Evolutionary conservation across 139 green algal species (phyloP).

Genomic region (Coelastrella sp.): DNA sequence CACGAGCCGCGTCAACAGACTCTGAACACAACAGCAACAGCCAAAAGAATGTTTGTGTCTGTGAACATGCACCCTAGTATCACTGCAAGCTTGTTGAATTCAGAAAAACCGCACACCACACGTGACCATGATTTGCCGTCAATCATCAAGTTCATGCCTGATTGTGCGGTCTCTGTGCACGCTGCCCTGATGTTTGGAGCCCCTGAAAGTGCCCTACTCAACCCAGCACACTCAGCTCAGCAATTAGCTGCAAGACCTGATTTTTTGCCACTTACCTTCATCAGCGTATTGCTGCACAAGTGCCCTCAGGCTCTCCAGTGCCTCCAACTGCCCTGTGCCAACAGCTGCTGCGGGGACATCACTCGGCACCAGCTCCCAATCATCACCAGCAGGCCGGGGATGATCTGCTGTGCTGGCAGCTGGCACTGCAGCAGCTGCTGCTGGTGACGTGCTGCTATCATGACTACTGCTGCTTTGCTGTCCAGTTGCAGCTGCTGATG

Average conservation of each 20-base stretch:
- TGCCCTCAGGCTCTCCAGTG: background rate
- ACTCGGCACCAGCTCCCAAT: slow-evolving; percentile 41
- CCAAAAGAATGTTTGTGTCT: background rate
- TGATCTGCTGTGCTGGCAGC: background rate
- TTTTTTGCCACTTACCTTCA: background rate
- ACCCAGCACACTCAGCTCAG: background rate
- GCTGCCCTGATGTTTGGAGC: no score
- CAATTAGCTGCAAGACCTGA: background rate
- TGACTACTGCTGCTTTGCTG: background rate
- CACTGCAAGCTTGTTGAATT: no score
- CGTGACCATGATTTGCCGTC: no score
- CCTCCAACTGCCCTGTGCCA: background rate
- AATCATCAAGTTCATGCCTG: no score
- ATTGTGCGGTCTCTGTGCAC: no score
- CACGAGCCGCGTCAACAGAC: background rate
- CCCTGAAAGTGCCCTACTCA: background rate
- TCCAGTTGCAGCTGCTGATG: background rate
- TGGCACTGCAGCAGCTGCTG: slow-evolving; percentile 8
- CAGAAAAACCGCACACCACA: no score
- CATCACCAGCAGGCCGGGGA: slow-evolving; percentile 18
- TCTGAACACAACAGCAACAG: slow-evolving; percentile 22
- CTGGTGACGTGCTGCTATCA: background rate
- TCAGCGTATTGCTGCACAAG: background rate
- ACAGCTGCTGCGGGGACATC: slow-evolving; percentile 23
- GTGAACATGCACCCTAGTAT: no score